Base-by-base conservation (phyloP, 1,284 basidiomycete species). In the Ganoderma sinense region DNA sequence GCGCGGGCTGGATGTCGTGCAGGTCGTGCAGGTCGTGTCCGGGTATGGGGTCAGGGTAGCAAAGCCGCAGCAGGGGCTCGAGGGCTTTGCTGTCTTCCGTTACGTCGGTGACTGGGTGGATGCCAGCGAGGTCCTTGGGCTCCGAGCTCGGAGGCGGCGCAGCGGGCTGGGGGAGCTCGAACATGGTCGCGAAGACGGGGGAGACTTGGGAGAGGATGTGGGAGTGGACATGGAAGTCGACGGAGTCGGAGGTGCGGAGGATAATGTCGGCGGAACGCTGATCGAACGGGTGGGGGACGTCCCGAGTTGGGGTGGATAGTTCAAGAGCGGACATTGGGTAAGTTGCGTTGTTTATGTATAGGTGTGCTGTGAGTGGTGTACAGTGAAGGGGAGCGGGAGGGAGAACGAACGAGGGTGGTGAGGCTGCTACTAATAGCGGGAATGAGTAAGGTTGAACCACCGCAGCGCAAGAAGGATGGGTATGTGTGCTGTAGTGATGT, bases 1-100 rank as follows among this genome's bases (percentile, higher is more conserved):
- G 65, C 4, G 64, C 62, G 4, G 68, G 41, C 26, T 66, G 63
- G 6, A 65, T 43, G 4, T 65, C 59, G n/a, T 40, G 23, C 11
- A 29, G 14, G 23, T 48, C 18, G 4, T 8, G 8, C 20, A 64
- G 13, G 4, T 23, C 51, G 20, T 48, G 11, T 29, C 71, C 67
- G 7, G 62, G 1, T 29, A 71, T 67, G 6, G 71, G 70, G 18
- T 76, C 68, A 0, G 85, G 84, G 69, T 85, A 84, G 63, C 82
- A 83, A 61, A 83, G 76, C 31, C 79, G 77, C 62, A 85, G 75
- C 51, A 85, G 79, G 51, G 71, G 69, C 33, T 82, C 78, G 55
- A 85, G 63, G 4, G 75, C 78, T 40, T 66, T 63, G 55, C 77
- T 76, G 51, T 78, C 69, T 71, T 86, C 85, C 31, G 78, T 62